These are phyloP conservation scores for Toxoplasma gondii DNA, from an alignment of 169 alveolate species.

Conservation along the genomic window DNA sequence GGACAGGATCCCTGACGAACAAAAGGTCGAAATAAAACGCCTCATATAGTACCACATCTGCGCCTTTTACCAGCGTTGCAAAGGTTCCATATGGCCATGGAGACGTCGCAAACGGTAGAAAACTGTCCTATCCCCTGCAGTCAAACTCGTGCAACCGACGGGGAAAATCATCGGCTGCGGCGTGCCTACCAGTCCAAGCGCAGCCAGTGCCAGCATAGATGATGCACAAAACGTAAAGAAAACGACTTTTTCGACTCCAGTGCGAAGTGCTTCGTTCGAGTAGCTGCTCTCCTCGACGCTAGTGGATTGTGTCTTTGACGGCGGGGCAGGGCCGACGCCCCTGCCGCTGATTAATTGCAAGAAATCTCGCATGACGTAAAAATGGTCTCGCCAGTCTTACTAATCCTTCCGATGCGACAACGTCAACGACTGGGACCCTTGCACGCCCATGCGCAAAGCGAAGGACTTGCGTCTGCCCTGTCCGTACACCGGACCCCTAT, in stretches of 20 bases:
- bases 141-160: background rate
- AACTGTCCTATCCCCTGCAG: background rate
- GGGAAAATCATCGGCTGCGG: background rate
- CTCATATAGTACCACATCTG: background rate
- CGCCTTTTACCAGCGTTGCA: constrained; percentile 13
- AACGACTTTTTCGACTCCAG: background rate
- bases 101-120: background rate
- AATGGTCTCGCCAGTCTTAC: background rate
- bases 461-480: no score
- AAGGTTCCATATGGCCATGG: background rate
- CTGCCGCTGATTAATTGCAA: background rate
- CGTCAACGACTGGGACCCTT: no score
- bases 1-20: background rate
- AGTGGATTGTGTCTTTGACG: background rate
- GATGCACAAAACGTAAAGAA: background rate
- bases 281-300: background rate
- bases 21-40: background rate
- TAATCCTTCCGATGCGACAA: no score
- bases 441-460: no score
- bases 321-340: background rate
- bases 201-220: background rate
- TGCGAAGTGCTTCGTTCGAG: constrained; percentile 2
- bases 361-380: background rate
- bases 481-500: no score
- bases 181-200: background rate